Evolutionary conservation across 2,329 filamentous ascomycete species (phyloP).

Genomic region (Diplodia seriata): DNA sequence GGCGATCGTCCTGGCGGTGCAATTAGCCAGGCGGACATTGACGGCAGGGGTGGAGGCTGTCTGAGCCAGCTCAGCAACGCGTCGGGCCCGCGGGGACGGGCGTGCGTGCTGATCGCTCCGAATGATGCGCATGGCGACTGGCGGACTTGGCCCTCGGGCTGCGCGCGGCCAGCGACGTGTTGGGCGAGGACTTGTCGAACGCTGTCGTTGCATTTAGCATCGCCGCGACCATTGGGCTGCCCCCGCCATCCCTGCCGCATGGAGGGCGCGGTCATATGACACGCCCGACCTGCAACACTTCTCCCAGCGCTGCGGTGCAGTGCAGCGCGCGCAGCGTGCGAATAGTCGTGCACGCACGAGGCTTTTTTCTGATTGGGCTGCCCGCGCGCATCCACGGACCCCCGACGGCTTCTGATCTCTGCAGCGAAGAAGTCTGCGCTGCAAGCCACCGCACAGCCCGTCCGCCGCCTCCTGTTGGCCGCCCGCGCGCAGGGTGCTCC

Average conservation of each 20-base stretch:
- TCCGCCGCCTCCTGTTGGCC: slow-evolving; percentile 22
- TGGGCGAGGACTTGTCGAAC: slow-evolving; percentile 29
- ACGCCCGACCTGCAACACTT: slow-evolving; percentile 11
- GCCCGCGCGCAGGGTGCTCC: slow-evolving; percentile 1
- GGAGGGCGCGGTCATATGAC: slow-evolving; percentile 40
- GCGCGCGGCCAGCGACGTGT: slow-evolving; percentile 28
- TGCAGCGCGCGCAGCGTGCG: slow-evolving; percentile 19
- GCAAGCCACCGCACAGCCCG: slow-evolving; percentile 29
- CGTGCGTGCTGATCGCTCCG: slow-evolving; percentile 29
- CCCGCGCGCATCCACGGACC: slow-evolving; percentile 1
- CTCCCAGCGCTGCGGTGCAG: slow-evolving; percentile 20
- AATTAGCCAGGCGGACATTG: slow-evolving; percentile 24
- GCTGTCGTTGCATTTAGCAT: slow-evolving; percentile 34
- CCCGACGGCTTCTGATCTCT: slow-evolving; percentile 26
- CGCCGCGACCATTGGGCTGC: slow-evolving; percentile 32
- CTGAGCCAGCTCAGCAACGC: slow-evolving; percentile 21
- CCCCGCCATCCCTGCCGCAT: slow-evolving; percentile 38
- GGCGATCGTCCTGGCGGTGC: slow-evolving; percentile 19
- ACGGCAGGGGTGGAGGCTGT: not conserved
- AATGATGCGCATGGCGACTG: slow-evolving; percentile 33
- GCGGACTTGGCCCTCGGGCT: slow-evolving; percentile 22
- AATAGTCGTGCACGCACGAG: slow-evolving; percentile 13
- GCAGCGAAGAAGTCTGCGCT: slow-evolving; percentile 19
- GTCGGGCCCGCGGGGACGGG: slow-evolving; percentile 25
- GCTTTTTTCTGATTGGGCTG: slow-evolving; percentile 29